These are phyloP conservation scores for Lojkania enalia DNA, from an alignment of 2,329 filamentous ascomycete genomes.

Conservation along the genomic window DNA sequence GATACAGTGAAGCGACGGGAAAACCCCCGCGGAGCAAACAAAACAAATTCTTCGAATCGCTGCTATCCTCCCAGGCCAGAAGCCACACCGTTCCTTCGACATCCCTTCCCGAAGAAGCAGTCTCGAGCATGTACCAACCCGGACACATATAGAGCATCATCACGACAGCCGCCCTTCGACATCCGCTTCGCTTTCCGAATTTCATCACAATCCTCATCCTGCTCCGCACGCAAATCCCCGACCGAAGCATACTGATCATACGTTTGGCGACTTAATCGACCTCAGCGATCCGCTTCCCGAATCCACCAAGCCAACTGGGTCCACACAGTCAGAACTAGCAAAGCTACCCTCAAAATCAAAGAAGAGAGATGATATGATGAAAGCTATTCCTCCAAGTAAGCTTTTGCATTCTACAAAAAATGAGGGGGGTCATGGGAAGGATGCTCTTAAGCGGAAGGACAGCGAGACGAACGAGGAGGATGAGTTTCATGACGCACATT, in stretches of 20 bases:
- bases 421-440: conserved; percentile 17
- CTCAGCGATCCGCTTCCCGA: conserved; percentile 54
- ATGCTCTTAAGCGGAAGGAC: conserved; percentile 43
- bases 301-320: conserved; percentile 4
- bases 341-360: neutral
- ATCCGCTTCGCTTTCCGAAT: too few species aligned
- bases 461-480: conserved; percentile 50
- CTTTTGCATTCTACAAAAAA: conserved; percentile 22
- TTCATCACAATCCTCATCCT: too few species aligned
- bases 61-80: conserved; percentile 80
- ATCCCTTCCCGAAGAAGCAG: conserved; percentile 57
- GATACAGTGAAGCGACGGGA: conserved; percentile 53
- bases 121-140: conserved; percentile 20
- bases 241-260: conserved; percentile 18
- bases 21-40: conserved; percentile 68
- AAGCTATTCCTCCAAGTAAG: conserved; percentile 31
- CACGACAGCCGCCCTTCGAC: too few species aligned
- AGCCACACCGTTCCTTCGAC: conserved; percentile 55
- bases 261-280: conserved; percentile 62
- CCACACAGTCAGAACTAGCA: neutral
- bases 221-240: conserved; percentile 1
- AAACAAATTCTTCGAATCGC: conserved; percentile 86
- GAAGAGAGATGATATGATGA: conserved; percentile 13
- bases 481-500: conserved; percentile 54
- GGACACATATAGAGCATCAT: neutral